phyloP scores from a whole-genome alignment of 2,329 filamentous ascomycete species.

The Gliomastix tumulicola region DNA sequence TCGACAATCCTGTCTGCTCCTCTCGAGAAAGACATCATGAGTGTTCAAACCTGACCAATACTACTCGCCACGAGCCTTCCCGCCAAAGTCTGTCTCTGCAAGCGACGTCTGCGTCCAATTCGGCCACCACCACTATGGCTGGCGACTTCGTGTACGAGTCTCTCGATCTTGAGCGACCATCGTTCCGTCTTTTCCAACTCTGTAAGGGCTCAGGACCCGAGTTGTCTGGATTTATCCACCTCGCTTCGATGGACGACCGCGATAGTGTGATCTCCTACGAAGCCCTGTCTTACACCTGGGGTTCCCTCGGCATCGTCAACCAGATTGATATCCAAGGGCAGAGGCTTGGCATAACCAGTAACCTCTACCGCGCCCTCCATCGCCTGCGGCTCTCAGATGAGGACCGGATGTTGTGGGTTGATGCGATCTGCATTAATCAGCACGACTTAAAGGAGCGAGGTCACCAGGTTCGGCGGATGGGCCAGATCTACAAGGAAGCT shows the following conservation, averaged over 20 bases:
- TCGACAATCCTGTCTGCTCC: no score
- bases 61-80: no score
- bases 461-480: conserved; percentile 1
- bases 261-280: no score
- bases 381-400: not conserved
- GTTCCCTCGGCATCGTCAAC: not conserved
- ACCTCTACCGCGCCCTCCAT: not conserved
- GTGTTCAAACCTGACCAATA: no score
- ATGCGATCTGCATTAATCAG: not conserved
- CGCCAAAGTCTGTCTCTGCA: not conserved
- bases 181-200: no score
- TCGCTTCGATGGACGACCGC: no score
- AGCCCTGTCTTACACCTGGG: not conserved
- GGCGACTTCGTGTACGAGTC: no score
- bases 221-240: no score
- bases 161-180: no score
- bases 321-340: not conserved
- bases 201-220: no score
- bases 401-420: not conserved
- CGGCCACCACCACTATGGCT: no score
- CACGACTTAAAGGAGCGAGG: not conserved
- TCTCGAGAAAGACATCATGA: no score
- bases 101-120: not conserved
- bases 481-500: not conserved
- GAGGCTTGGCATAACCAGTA: not conserved